Percentiles rank a stretch among this genome's conserved stretches.
phyloP scores from a whole-genome alignment of 2,329 filamentous ascomycete species.

The Exutisphaerella laricina region DNA sequence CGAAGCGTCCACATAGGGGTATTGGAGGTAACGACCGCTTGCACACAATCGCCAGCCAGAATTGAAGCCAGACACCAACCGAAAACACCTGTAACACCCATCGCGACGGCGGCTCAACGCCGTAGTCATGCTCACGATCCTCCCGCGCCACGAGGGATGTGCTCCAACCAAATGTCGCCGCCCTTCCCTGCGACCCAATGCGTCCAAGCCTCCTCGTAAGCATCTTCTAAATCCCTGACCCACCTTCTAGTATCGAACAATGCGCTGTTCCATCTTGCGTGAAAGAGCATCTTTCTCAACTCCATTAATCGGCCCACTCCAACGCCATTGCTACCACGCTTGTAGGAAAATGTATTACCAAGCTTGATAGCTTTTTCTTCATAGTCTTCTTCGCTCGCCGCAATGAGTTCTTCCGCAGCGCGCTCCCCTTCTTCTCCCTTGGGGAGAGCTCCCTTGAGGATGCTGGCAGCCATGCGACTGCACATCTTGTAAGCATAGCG shows the following conservation, averaged over 20 bases:
- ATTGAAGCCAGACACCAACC: not conserved
- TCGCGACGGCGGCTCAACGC: slow-evolving; percentile 8
- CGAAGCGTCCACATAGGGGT: slow-evolving; percentile 2
- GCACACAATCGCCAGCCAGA: not conserved
- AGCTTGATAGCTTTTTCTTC: slow-evolving; percentile 69
- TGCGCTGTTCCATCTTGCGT: slow-evolving; percentile 76
- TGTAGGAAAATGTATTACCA: slow-evolving; percentile 59
- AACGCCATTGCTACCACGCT: slow-evolving; percentile 28
- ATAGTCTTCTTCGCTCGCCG: slow-evolving; percentile 72
- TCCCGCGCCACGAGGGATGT: slow-evolving; percentile 17
- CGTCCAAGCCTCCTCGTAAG: slow-evolving; percentile 83
- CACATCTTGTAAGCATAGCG: slow-evolving; percentile 99
- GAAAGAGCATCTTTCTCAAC: slow-evolving; percentile 74
- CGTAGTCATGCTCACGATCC: slow-evolving; percentile 7
- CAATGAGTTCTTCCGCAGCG: slow-evolving; percentile 71
- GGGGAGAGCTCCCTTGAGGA: slow-evolving; percentile 82
- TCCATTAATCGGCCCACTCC: slow-evolving; percentile 64
- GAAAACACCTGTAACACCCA: not conserved
- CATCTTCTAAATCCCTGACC: slow-evolving; percentile 82
- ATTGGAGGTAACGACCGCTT: not conserved
- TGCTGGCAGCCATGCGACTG: slow-evolving; percentile 93
- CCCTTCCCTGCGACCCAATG: slow-evolving; percentile 79
- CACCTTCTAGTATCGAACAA: slow-evolving; percentile 88
- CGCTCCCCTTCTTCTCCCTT: slow-evolving; percentile 58
- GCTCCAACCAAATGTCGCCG: slow-evolving; percentile 81